phyloP scores from a whole-genome alignment of 306 rosid genomes.

The Vigna unguiculata region DNA sequence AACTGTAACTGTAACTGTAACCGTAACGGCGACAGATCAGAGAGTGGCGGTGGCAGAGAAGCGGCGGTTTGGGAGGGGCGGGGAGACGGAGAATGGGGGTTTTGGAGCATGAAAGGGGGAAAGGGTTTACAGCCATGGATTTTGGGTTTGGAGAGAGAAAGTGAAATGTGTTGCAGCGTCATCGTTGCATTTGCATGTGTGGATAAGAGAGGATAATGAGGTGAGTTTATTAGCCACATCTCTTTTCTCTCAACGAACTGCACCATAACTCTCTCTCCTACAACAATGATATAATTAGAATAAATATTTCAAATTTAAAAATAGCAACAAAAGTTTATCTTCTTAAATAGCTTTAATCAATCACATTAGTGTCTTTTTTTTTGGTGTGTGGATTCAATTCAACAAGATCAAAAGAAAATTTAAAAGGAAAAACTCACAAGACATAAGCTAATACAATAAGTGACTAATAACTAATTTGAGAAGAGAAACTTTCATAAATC shows the following conservation, averaged over 20 bases:
- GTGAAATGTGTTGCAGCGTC: constrained; percentile 2
- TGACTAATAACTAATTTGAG: too few relatives aligned
- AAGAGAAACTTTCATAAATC: too few relatives aligned
- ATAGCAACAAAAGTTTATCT: too few relatives aligned
- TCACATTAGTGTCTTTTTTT: too few relatives aligned
- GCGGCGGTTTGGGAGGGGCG: constrained; percentile 24
- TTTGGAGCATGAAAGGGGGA: constrained; percentile 50
- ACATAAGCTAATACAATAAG: too few relatives aligned
- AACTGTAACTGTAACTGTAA: neutral
- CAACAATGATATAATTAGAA: too few relatives aligned
- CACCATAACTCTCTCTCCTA: too few relatives aligned
- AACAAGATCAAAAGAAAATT: too few relatives aligned
- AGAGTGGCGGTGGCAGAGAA: constrained; percentile 22
- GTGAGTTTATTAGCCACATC: constrained; percentile 29
- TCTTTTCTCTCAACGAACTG: neutral
- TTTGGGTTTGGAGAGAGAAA: neutral
- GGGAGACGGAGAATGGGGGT: constrained; percentile 34
- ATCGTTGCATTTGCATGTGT: neutral
- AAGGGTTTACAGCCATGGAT: constrained; percentile 56
- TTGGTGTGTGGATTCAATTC: too few relatives aligned
- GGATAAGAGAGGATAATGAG: constrained; percentile 36
- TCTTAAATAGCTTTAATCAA: too few relatives aligned
- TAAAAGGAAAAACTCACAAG: too few relatives aligned
- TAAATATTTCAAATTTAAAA: too few relatives aligned
- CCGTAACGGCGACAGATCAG: neutral